These are phyloP conservation scores for Termitomyces sp. DNA, from an alignment of 768 basidiomycete genomes.

Conservation along the genomic window DNA sequence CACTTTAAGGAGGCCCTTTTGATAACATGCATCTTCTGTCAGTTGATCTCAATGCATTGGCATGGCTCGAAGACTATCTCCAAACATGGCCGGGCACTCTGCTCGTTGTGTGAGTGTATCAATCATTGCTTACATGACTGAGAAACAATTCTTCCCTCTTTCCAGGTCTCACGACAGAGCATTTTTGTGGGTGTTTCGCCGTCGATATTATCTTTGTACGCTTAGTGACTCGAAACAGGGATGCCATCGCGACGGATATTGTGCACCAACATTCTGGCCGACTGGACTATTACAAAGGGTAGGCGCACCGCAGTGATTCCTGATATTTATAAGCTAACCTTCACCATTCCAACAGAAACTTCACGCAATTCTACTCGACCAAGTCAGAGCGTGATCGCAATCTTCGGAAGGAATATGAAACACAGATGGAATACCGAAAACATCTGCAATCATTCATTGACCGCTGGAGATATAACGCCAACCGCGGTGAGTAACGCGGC, in stretches of 20 bases:
- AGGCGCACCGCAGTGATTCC: slow-evolving; percentile 12
- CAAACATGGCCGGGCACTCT: slow-evolving; percentile 93
- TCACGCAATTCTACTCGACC: slow-evolving; percentile 98
- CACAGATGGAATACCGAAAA: slow-evolving; percentile 92
- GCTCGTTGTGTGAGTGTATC: slow-evolving; percentile 72
- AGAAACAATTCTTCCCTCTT: slow-evolving; percentile 10
- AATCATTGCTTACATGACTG: not conserved
- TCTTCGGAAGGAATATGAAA: slow-evolving; percentile 91
- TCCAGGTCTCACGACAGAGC: slow-evolving; percentile 93
- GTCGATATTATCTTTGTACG: not conserved
- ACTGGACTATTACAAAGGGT: slow-evolving; percentile 98
- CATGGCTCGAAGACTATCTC: slow-evolving; percentile 96
- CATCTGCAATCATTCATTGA: slow-evolving; percentile 98
- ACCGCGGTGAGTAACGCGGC: slow-evolving; percentile 56
- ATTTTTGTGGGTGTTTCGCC: slow-evolving; percentile 64
- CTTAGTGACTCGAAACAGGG: slow-evolving; percentile 39
- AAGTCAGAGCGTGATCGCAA: slow-evolving; percentile 94
- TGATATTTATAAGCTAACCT: not conserved
- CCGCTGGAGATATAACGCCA: slow-evolving; percentile 97
- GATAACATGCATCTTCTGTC: slow-evolving; percentile 7
- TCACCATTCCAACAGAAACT: slow-evolving; percentile 59
- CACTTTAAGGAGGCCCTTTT: not conserved
- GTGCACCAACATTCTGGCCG: slow-evolving; percentile 93
- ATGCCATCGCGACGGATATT: slow-evolving; percentile 97
- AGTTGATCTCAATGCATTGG: slow-evolving; percentile 94